These are phyloP conservation scores for Cystobasidium sp. DNA, from an alignment of 1,284 basidiomycete genomes.

Conservation along the genomic window DNA sequence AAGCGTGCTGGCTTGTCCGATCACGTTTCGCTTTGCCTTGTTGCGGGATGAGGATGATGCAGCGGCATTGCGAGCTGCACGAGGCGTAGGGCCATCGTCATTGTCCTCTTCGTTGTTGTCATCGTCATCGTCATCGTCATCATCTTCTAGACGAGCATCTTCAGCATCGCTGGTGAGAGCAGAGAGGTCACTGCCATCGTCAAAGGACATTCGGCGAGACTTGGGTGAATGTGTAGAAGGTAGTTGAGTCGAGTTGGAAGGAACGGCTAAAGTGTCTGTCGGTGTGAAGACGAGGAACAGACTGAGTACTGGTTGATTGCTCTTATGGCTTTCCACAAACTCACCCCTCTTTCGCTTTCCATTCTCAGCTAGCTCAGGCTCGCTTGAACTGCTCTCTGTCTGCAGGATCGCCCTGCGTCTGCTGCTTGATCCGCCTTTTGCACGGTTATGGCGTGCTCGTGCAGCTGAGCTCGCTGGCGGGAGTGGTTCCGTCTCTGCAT, in stretches of 20 bases:
- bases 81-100: conserved; percentile 1
- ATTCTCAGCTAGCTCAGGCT: conserved; percentile 4
- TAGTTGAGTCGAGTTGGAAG: conserved; percentile 3
- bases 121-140: conserved; percentile 18
- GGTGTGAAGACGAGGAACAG: neutral
- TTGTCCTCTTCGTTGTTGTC: conserved; percentile 11
- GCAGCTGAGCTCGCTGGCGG: conserved; percentile 31
- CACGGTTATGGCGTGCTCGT: conserved; percentile 12
- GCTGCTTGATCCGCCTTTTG: neutral
- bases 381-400: conserved; percentile 27
- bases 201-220: conserved; percentile 28
- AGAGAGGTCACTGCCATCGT: conserved; percentile 43
- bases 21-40: conserved; percentile 7
- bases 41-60: neutral
- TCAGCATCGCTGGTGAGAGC: conserved; percentile 37
- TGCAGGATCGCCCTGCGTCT: conserved; percentile 13
- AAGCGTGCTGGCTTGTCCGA: conserved; percentile 12
- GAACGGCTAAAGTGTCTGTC: conserved; percentile 27
- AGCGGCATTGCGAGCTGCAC: conserved; percentile 4
- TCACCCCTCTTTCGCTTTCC: conserved; percentile 12
- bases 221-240: conserved; percentile 2
- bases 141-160: conserved; percentile 12
- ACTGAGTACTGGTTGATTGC: too few relatives aligned
- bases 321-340: neutral
- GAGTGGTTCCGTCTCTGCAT: conserved; percentile 31